Evolutionary conservation across 306 rosid species (phyloP).

Genomic region (Fragaria nilgerrensis): DNA sequence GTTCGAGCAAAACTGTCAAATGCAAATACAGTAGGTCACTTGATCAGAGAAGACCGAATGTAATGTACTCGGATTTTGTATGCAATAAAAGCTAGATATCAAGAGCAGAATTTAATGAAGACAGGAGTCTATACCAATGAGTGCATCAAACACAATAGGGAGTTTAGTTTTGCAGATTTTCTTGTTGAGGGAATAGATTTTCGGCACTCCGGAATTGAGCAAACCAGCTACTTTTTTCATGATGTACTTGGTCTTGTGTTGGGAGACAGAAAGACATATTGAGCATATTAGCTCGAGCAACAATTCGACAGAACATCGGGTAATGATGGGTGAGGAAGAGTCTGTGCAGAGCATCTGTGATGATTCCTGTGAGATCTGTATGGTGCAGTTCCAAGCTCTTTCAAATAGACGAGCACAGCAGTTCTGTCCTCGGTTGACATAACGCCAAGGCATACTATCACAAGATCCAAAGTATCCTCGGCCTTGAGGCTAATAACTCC

Average conservation of each 20-base stretch:
- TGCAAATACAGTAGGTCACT: not conserved
- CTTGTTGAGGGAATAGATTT: slow-evolving; percentile 43
- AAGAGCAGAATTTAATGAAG: not conserved
- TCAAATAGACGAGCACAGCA: slow-evolving; percentile 54
- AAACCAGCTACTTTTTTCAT: not conserved
- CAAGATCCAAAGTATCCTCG: slow-evolving; percentile 59
- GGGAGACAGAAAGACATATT: slow-evolving; percentile 48
- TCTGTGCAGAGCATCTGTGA: slow-evolving; percentile 50
- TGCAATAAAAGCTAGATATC: not conserved
- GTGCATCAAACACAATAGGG: slow-evolving; percentile 62
- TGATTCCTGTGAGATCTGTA: slow-evolving; percentile 43
- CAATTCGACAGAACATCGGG: slow-evolving; percentile 50
- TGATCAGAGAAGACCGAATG: not conserved
- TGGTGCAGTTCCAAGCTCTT: slow-evolving; percentile 65
- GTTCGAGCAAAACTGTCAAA: not conserved
- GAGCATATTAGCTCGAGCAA: slow-evolving; percentile 67
- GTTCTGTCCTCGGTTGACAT: slow-evolving; percentile 58
- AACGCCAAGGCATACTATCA: slow-evolving; percentile 68
- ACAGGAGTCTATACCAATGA: slow-evolving; percentile 21
- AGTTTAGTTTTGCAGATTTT: slow-evolving; percentile 4
- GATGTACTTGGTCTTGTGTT: slow-evolving; percentile 55
- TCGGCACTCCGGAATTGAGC: not conserved
- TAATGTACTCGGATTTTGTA: not conserved
- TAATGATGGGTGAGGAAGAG: slow-evolving; percentile 47
- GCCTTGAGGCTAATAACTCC: slow-evolving; percentile 55